Evolutionary conservation across 352 stramenopile species (phyloP), one percentile per base, ranked within the genome.

Genomic region (Pythium sp.): DNA sequence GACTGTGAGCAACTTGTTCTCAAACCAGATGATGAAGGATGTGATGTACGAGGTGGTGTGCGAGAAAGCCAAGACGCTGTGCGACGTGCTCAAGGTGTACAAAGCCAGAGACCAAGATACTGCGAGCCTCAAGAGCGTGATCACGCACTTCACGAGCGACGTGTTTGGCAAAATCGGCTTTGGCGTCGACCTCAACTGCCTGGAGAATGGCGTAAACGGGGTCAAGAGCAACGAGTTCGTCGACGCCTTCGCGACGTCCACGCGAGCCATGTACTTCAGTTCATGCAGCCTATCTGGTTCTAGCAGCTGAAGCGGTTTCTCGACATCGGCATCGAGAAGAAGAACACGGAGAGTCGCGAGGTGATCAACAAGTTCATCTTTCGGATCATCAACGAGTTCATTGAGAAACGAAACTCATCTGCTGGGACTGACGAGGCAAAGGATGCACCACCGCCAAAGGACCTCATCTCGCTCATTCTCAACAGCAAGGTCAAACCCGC

Each of bases 121-220:
- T 15, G 65, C 36, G 57, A 51, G 34, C 26, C 28, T 22, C 63
- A 83, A 86, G 57, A 70, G 64, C 9, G 71, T 89, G 5, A 71
- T 90, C 24, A 70, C 75, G 26, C 72, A 80, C 47, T 85, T 90
- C 64, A 90, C 86, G 11, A 82, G 87, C 68, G 86, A 94, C 59
- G 76, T 87, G 41, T 92, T 94, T 72, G 82, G 75, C 20, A 82
- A 87, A 46, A 87, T 92, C 55, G 82, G 78, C 32, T 92, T 94
- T 72, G 82, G 83, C 24, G 72, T 90, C n/a, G 74, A 91, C 14
- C 68, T 93, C 5, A 1, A 60, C 15, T 60, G 54, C 28, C 54
- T 60, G 12, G 54, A 60, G 28, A 41, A 60, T 3, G 18, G 54
- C 12, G 6, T 41, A 1, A 14, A 26, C 2, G 28, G 54, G 6